Base-by-base conservation (phyloP, 768 basidiomycete genomes). In the Dioszegia hungarica region DNA sequence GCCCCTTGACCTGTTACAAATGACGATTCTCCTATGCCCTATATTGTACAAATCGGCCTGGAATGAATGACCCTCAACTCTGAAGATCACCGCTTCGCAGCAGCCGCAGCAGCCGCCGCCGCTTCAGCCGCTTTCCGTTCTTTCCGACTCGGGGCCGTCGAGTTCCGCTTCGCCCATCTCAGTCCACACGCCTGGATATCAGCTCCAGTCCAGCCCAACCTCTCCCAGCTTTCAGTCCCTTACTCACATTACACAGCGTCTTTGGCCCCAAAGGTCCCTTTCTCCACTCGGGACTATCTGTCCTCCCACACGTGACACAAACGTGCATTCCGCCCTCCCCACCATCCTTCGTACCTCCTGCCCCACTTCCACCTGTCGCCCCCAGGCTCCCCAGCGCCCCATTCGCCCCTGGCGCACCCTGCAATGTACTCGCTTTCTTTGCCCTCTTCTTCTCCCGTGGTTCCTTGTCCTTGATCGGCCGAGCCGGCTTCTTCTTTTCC, bases 271-370 rank as follows among this genome's bases (percentile, higher is more conserved):
- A 81, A 0, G 94, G 94, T 11, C 94, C 94, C 82, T 91, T 93
- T 66, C 94, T 83, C 94, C 94, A 99, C 78, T 99, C 94, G 0
- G 95, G 93, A 38, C 90, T 93, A 76, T 92, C 90, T 1, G 93
- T 97, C 57, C 90, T 82, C 17, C 95, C 95, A 66, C 94, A 99
- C 14, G 86, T 90, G 29, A 89, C 81, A 69, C 92, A 97, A 11
- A 93, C 89, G 71, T 90, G 84, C 68, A 87, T 86, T 54, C 71
- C 70, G 34, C 64, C 73, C 22, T 89, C 89, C 57, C 62, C 62
- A 12, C 37, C 66, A 9, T 89, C 87, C 3, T 82, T 82, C 53
- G 74, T 20, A 29, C 20, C 31, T 6, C 51, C 36, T 29, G n/a
- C 29, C 14, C 57, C 54, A 29, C 45, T 31, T 5, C 31, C 54